These are phyloP conservation scores for Lycium barbarum DNA, from an alignment of 257 asterid genomes.

Conservation along the genomic window DNA sequence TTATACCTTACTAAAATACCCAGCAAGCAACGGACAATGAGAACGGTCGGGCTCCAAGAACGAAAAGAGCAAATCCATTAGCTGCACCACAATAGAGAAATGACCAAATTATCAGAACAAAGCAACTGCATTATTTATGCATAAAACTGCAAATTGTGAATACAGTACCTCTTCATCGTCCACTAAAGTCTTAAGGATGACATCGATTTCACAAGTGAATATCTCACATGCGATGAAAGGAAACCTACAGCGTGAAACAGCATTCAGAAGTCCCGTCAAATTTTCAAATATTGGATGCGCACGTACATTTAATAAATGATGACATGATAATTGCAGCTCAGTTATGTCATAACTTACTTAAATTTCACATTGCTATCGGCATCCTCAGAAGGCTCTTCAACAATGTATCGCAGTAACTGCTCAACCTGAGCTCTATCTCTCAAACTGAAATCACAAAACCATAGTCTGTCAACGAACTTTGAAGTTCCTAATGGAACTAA, in stretches of 20 bases:
- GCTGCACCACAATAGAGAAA: slow-evolving; percentile 51
- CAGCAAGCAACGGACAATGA: slow-evolving; percentile 92
- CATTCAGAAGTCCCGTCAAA: slow-evolving; percentile 14
- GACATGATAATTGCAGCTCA: slow-evolving; percentile 7
- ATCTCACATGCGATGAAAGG: slow-evolving; percentile 97
- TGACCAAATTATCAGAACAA: slow-evolving; percentile 30
- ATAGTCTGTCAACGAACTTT: slow-evolving; percentile 18
- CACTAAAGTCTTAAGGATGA: slow-evolving; percentile 91
- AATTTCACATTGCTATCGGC: slow-evolving; percentile 84
- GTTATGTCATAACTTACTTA: slow-evolving; percentile 64
- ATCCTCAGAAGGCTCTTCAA: slow-evolving; percentile 85
- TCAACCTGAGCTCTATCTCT: slow-evolving; percentile 91
- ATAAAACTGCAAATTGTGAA: slow-evolving; percentile 7
- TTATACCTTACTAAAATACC: slow-evolving; percentile 95
- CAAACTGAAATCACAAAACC: slow-evolving; percentile 62
- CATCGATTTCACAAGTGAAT: slow-evolving; percentile 97
- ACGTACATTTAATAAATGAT: slow-evolving; percentile 8
- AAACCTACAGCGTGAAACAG: slow-evolving; percentile 60
- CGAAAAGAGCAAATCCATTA: slow-evolving; percentile 92
- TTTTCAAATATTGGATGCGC: slow-evolving; percentile 33
- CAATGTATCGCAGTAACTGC: slow-evolving; percentile 80
- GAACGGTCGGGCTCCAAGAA: slow-evolving; percentile 87
- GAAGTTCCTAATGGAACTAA: background rate
- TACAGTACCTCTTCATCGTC: slow-evolving; percentile 88
- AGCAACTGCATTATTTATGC: slow-evolving; percentile 28